Evolutionary conservation across 768 basidiomycete species (phyloP).

Genomic region (Suillus subalutaceus): DNA sequence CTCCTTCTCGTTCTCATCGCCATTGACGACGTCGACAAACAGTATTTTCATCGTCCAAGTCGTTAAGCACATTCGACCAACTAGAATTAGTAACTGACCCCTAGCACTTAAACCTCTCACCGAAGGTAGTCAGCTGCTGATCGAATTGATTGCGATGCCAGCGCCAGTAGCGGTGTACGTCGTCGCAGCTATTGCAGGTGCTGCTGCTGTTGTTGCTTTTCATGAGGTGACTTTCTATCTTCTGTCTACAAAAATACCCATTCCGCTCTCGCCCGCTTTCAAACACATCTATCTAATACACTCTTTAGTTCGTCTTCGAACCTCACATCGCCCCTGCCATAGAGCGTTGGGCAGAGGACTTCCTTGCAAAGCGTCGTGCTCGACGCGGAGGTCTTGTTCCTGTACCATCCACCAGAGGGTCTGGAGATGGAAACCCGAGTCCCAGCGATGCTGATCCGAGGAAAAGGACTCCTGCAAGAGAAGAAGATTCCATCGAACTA

Average conservation of each 20-base stretch:
- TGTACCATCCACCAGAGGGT: constrained; percentile 23
- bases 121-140: neutral
- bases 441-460: constrained; percentile 19
- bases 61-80: neutral
- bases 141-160: constrained; percentile 21
- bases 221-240: constrained; percentile 50
- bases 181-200: constrained; percentile 49
- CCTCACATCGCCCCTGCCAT: constrained; percentile 67
- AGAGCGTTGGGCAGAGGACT: constrained; percentile 45
- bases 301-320: constrained; percentile 63
- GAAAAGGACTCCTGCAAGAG: constrained; percentile 21
- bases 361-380: constrained; percentile 30
- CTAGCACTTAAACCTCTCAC: neutral
- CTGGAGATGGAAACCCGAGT: constrained; percentile 9
- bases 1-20: neutral
- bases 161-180: constrained; percentile 49
- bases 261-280: neutral
- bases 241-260: neutral
- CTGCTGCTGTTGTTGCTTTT: constrained; percentile 55
- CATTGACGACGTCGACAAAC: neutral
- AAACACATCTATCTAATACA: neutral
- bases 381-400: constrained; percentile 27
- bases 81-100: constrained; percentile 4
- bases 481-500: constrained; percentile 45
- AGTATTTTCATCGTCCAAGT: too few species aligned